Evolutionary conservation across 2,329 filamentous ascomycete species (phyloP).

Genomic region (Ophiostoma sp.): DNA sequence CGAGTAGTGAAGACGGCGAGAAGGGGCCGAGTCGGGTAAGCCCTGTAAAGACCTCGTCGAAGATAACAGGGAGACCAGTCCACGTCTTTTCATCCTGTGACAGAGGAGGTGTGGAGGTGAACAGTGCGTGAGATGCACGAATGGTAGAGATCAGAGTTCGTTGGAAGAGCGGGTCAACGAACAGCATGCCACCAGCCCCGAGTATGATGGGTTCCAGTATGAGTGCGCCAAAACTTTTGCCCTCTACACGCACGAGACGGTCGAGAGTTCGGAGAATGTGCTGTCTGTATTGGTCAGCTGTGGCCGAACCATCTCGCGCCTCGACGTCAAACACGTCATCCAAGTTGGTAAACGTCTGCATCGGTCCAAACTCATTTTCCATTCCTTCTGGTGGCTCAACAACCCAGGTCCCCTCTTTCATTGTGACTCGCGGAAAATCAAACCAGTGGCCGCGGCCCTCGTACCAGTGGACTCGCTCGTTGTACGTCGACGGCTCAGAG

Average conservation of each 20-base stretch:
- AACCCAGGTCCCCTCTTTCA: slow-evolving; percentile 65
- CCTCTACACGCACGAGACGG: slow-evolving; percentile 52
- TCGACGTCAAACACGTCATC: slow-evolving; percentile 11
- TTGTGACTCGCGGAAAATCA: slow-evolving; percentile 71
- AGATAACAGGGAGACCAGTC: slow-evolving; percentile 75
- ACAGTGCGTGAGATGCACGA: slow-evolving; percentile 47
- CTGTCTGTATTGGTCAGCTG: slow-evolving; percentile 54
- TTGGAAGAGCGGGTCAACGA: slow-evolving; percentile 84
- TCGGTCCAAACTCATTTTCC: slow-evolving; percentile 1
- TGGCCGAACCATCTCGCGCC: slow-evolving; percentile 37
- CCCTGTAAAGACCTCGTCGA: slow-evolving; percentile 87
- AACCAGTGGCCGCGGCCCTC: slow-evolving; percentile 77
- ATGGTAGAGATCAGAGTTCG: slow-evolving; percentile 67
- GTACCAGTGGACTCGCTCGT: slow-evolving; percentile 87
- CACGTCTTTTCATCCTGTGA: slow-evolving; percentile 47
- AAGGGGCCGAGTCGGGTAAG: slow-evolving; percentile 77
- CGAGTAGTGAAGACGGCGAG: slow-evolving; percentile 68
- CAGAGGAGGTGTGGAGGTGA: not conserved
- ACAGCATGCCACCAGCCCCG: slow-evolving; percentile 80
- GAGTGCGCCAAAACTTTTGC: slow-evolving; percentile 70
- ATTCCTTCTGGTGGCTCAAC: slow-evolving; percentile 48
- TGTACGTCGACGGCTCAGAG: slow-evolving; percentile 73
- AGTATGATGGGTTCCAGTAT: slow-evolving; percentile 80
- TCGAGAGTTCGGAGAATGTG: slow-evolving; percentile 59
- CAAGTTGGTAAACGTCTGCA: not conserved